Evolutionary conservation across 2,329 filamentous ascomycete species (phyloP), one percentile per base, ranked within the genome.

Genomic region (Clarireedia paspali): DNA sequence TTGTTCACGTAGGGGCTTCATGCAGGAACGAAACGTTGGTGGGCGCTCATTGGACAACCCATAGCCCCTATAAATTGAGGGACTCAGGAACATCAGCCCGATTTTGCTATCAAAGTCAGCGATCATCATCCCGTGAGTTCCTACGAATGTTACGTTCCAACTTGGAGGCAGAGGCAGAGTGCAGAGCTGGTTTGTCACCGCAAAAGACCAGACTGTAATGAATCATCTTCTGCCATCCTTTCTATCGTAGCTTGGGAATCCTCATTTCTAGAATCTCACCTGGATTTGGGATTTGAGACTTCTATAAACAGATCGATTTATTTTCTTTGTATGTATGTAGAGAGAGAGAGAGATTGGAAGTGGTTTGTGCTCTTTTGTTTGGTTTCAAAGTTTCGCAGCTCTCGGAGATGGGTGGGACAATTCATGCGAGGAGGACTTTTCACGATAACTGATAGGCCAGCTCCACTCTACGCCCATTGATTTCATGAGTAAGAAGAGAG

Each of bases 1-100:
- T 30, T 30, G 27, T 42, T 4, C 9, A 15, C 15, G 36, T 24
- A 42, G 36, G 38, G 46, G 34, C 23, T 45, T 42, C 30, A 54
- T 48, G 44, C 45, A 54, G 51, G 51, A 54, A 54, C 51, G 23
- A 14, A 20, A 47, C 51, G 44, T 48, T 48, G 40, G 20, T 39
- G 51, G 7, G 20, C 10, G 3, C 12, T 45, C 6, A 27, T 17
- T 27, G 17, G 17, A 17, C 14, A 20, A 36, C 9, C 15, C 23
- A 24, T 23, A 50, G 26, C 53, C 53, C 53, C 53, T 55, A 55
- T 55, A 45, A 38, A 27, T 36, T 27, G 1, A 34, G 30, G 30
- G 30, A 34, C 12, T 12, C 30, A 27, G 17, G 6, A 34, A 20
- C 27, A 12, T 34, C 27, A 55, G 46, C 38, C 45, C 24, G 26